Evolutionary conservation across 768 basidiomycete species (phyloP).

Genomic region (Stropharia rugosoannulata): DNA sequence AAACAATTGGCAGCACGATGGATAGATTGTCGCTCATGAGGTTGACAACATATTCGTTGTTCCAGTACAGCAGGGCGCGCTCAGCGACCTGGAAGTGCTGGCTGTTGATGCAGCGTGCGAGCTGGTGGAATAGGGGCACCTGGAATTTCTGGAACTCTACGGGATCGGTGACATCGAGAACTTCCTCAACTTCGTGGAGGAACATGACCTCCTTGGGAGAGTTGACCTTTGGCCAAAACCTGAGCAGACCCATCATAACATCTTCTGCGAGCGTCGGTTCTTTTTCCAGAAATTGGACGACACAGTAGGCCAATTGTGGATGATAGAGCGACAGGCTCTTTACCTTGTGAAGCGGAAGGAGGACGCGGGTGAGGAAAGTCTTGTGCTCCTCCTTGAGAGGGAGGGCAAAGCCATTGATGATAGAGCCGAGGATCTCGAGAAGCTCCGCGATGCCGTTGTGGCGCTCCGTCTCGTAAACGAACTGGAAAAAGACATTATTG

Average conservation of each 20-base stretch:
- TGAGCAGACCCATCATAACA: slow-evolving; percentile 93
- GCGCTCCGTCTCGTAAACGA: slow-evolving; percentile 97
- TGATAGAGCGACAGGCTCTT: slow-evolving; percentile 98
- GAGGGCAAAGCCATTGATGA: slow-evolving; percentile 98
- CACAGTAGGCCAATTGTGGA: slow-evolving; percentile 98
- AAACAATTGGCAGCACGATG: slow-evolving; percentile 91
- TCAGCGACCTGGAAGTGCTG: slow-evolving; percentile 99
- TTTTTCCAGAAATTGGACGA: slow-evolving; percentile 98
- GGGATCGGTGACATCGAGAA: slow-evolving; percentile 96
- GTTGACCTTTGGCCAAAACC: slow-evolving; percentile 99
- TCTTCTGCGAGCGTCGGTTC: slow-evolving; percentile 91
- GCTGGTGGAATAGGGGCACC: slow-evolving; percentile 87
- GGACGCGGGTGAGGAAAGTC: slow-evolving; percentile 89
- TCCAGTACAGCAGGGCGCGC: slow-evolving; percentile 96
- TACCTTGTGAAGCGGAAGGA: slow-evolving; percentile 96
- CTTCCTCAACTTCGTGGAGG: slow-evolving; percentile 98
- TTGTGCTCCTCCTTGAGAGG: slow-evolving; percentile 99
- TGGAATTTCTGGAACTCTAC: slow-evolving; percentile 97
- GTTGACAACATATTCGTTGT: slow-evolving; percentile 99
- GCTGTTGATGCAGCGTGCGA: slow-evolving; percentile 96
- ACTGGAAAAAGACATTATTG: slow-evolving; percentile 99
- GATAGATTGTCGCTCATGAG: slow-evolving; percentile 96
- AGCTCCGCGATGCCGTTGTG: slow-evolving; percentile 99
- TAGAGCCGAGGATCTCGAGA: slow-evolving; percentile 96
- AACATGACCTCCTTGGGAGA: slow-evolving; percentile 99